These are phyloP conservation scores for Taphrina flavorubra DNA, from an alignment of 1,139 yeast species.

Conservation along the genomic window DNA sequence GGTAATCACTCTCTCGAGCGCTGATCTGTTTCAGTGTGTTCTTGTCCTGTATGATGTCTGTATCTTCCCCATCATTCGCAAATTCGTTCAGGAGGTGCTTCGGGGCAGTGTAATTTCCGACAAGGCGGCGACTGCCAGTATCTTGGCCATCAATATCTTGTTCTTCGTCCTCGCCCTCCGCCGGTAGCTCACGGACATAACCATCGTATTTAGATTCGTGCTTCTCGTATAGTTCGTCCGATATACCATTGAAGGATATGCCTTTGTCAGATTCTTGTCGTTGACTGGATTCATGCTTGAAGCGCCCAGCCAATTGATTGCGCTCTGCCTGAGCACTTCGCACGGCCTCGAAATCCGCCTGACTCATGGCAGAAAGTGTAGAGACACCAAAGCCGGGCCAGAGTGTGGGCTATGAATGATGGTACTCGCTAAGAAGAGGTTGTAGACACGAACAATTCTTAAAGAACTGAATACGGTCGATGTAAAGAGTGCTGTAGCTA, in stretches of 20 bases:
- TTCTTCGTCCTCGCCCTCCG: constrained; percentile 13
- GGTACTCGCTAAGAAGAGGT: too few species aligned
- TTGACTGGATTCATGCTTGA: constrained; percentile 9
- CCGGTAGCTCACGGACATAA: constrained; percentile 23
- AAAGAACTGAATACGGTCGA: too few species aligned
- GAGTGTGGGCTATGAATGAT: too few species aligned
- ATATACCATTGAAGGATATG: constrained; percentile 24
- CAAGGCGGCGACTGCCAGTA: constrained; percentile 43
- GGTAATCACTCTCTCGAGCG: constrained; percentile 55
- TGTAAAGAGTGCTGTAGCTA: too few species aligned
- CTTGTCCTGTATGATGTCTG: constrained; percentile 38
- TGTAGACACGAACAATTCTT: too few species aligned
- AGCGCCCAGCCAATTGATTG: constrained; percentile 11
- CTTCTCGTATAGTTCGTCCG: constrained; percentile 32
- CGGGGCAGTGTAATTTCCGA: constrained; percentile 52
- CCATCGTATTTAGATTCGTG: constrained; percentile 26
- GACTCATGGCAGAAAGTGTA: constrained; percentile 6
- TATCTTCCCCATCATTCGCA: constrained; percentile 49
- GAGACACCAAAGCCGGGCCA: neutral
- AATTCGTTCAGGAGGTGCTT: constrained; percentile 49
- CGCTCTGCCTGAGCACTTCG: constrained; percentile 25
- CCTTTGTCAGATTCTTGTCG: constrained; percentile 18
- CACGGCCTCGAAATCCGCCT: constrained; percentile 24
- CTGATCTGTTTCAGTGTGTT: constrained; percentile 50
- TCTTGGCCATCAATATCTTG: constrained; percentile 13